A percentile compares a stretch with the other conserved stretches of the same genome.
Evolutionary conservation across 441 rosid genomes (phyloP).

Genomic region (Erodium trifolium): DNA sequence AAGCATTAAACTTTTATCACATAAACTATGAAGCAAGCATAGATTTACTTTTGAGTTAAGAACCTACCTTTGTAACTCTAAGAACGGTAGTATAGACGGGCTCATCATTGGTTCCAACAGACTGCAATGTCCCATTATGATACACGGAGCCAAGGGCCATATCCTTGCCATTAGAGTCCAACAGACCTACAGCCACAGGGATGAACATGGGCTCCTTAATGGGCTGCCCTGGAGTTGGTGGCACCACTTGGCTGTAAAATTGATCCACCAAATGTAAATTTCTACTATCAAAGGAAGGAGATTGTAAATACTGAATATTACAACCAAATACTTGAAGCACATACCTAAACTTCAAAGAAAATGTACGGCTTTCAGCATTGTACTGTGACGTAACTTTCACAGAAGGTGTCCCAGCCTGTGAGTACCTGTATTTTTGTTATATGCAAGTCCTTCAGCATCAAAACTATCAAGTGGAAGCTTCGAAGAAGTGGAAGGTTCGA

Average conservation of each 20-base stretch:
- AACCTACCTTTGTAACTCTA: slow-evolving; percentile 71
- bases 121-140: slow-evolving; percentile 54
- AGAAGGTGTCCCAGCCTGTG: slow-evolving; percentile 95
- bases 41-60: slow-evolving; percentile 12
- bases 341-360: slow-evolving; percentile 85
- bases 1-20: background rate
- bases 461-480: slow-evolving; percentile 13
- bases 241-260: slow-evolving; percentile 70
- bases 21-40: slow-evolving; percentile 4
- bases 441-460: slow-evolving; percentile 12
- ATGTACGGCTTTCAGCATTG: slow-evolving; percentile 58
- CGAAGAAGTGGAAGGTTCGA: slow-evolving; percentile 11
- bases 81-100: slow-evolving; percentile 56
- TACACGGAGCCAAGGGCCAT: slow-evolving; percentile 55
- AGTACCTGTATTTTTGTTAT: slow-evolving; percentile 51
- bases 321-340: slow-evolving; percentile 4
- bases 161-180: slow-evolving; percentile 78
- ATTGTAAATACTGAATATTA: background rate
- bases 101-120: slow-evolving; percentile 39
- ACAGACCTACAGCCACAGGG: slow-evolving; percentile 73
- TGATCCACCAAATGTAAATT: slow-evolving; percentile 12
- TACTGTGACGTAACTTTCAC: slow-evolving; percentile 77
- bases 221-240: slow-evolving; percentile 85
- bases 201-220: slow-evolving; percentile 88
- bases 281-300: slow-evolving; percentile 6